These are phyloP conservation scores for Arabis alpina DNA, from an alignment of 345 rosid species.

Conservation along the genomic window DNA sequence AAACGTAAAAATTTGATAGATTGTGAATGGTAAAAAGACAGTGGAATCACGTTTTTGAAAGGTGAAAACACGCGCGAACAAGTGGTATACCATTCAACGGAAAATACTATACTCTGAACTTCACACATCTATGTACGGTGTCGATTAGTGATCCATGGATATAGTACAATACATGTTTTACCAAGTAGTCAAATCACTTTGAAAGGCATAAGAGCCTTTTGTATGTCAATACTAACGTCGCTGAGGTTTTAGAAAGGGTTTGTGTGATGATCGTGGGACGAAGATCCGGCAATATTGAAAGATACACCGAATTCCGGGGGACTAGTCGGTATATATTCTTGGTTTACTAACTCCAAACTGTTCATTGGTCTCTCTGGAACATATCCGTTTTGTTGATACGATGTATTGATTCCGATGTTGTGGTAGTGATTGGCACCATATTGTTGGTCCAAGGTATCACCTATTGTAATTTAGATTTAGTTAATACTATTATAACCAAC, in stretches of 20 bases:
- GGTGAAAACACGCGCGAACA: slow-evolving; percentile 13
- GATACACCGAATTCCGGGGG: slow-evolving; percentile 33
- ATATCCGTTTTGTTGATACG: slow-evolving; percentile 44
- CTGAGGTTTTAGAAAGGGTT: slow-evolving; percentile 29
- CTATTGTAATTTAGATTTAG: slow-evolving; percentile 19
- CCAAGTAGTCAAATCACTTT: background rate
- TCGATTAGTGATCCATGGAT: background rate
- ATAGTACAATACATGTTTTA: background rate
- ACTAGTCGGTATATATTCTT: slow-evolving; percentile 10
- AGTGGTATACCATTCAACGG: background rate
- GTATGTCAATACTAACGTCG: slow-evolving; percentile 12
- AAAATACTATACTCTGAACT: background rate
- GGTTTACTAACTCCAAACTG: slow-evolving; percentile 34
- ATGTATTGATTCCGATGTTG: slow-evolving; percentile 32
- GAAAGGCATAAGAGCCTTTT: slow-evolving; percentile 7
- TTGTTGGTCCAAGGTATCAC: slow-evolving; percentile 52
- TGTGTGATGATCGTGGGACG: slow-evolving; percentile 47
- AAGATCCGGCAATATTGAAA: slow-evolving; percentile 49
- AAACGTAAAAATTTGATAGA: background rate
- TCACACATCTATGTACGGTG: slow-evolving; percentile 31
- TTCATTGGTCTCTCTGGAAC: slow-evolving; percentile 24
- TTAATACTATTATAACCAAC: background rate
- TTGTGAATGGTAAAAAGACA: slow-evolving; percentile 24
- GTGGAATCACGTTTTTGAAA: background rate
- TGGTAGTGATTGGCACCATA: slow-evolving; percentile 42